Conservation (phyloP, 2,329 filamentous ascomycete species). For the Trichophaea hybrida region DNA sequence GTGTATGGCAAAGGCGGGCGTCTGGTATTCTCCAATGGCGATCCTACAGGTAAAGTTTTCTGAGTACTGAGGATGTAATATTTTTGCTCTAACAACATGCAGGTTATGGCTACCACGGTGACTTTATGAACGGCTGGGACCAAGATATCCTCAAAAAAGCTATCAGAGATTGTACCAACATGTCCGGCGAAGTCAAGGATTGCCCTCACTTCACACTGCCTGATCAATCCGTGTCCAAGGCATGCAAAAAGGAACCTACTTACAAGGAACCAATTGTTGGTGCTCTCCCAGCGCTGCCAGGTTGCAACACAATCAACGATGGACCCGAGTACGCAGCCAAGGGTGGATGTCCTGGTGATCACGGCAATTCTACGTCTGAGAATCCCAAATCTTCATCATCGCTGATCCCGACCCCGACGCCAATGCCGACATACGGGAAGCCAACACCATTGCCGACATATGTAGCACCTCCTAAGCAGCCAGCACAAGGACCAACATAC, state of each 20-base stretch:
- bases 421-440: neutral
- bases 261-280: neutral
- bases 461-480: neutral
- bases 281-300: too few species aligned
- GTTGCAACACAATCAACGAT: too few species aligned
- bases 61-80: slow-evolving; percentile 1
- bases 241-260: slow-evolving; percentile 14
- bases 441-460: neutral
- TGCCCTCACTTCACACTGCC: slow-evolving; percentile 11
- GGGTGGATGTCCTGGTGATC: neutral
- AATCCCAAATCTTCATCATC: neutral
- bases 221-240: slow-evolving; percentile 9
- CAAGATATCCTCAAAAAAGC: too few species aligned
- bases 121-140: slow-evolving; percentile 40
- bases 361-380: neutral
- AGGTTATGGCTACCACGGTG: slow-evolving; percentile 42
- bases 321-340: neutral
- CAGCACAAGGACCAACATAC: neutral
- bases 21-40: slow-evolving; percentile 66
- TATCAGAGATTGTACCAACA: slow-evolving; percentile 25
- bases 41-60: slow-evolving; percentile 39
- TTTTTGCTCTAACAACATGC: slow-evolving; percentile 1
- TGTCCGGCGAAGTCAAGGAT: slow-evolving; percentile 10
- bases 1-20: slow-evolving; percentile 46
- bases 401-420: neutral